phyloP scores from a whole-genome alignment of 768 basidiomycete species.

The Coprinopsis cinerea region DNA sequence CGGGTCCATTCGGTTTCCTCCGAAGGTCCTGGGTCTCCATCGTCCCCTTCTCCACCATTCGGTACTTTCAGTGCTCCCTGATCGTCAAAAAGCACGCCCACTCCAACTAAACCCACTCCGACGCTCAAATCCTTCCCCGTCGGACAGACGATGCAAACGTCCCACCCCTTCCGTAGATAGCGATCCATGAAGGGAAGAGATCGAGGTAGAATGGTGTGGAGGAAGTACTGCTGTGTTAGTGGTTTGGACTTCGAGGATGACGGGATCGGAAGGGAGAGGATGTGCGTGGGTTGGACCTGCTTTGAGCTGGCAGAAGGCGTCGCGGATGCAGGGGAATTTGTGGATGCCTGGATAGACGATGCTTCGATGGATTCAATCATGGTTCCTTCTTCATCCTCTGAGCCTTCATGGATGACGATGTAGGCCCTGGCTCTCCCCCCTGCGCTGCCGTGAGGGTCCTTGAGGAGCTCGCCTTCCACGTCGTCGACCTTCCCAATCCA shows the following conservation, averaged over 20 bases:
- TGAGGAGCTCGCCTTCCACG: constrained; percentile 2
- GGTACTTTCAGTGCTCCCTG: too few relatives aligned
- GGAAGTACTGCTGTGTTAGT: constrained; percentile 10
- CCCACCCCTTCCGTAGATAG: constrained; percentile 29
- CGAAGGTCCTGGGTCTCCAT: neutral
- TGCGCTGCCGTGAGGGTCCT: constrained; percentile 5
- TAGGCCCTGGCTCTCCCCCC: neutral
- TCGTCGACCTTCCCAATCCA: constrained; percentile 32
- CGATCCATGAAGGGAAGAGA: constrained; percentile 32
- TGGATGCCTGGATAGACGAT: too few relatives aligned
- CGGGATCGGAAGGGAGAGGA: neutral
- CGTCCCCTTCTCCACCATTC: neutral
- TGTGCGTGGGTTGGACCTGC: neutral
- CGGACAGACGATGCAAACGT: constrained; percentile 48
- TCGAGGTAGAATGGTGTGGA: constrained; percentile 10
- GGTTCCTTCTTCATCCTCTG: neutral
- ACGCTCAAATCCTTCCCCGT: constrained; percentile 58
- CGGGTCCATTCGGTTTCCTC: neutral
- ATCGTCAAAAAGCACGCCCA: constrained; percentile 57
- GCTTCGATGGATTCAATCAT: too few relatives aligned
- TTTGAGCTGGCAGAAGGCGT: too few relatives aligned
- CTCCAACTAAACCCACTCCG: constrained; percentile 54
- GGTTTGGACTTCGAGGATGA: constrained; percentile 7
- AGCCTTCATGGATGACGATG: neutral
- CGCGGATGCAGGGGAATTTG: neutral